Base-by-base conservation (phyloP, 2,329 filamentous ascomycete genomes). In the Colletotrichum melonis region DNA sequence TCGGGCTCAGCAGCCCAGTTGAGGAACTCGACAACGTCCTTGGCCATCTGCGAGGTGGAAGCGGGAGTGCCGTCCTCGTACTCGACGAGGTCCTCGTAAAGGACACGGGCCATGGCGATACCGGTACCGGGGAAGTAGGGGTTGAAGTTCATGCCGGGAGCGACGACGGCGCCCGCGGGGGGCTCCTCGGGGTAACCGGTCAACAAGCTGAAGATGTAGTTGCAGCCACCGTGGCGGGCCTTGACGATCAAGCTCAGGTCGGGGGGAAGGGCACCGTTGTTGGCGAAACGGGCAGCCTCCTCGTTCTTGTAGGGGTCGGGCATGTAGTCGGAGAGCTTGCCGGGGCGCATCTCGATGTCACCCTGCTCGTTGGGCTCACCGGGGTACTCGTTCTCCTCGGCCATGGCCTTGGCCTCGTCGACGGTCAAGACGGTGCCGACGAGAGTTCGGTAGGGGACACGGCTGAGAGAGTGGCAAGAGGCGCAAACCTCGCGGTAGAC, bases 1-100 rank as follows among this genome's bases (percentile, higher is more conserved):
- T 99, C 97, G 62, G 97, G 97, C 89, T 99, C 97, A 72, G 97
- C 95, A 67, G 97, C 90, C 97, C 97, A 99, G 92, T 99, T 98
- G 82, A 99, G 90, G 89, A 99, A 99, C 87, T 99, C 97, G 74
- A 94, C 92, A 74, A 99, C 97, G 80, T 99, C 97, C 92, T 99
- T 99, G 85, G 97, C 97, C 97, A 99, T 99, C 88, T 99, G 97
- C 76, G 96, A 98, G 77, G 95, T 95, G 75, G 96, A 94, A 63
- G 97, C 97, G 65, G 95, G 94, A 55, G 97, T 99, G 76, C 91
- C 95, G 78, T 99, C 97, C 84, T 99, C 97, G 87, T 98, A 99
- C 85, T 99, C 97, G 76, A 99, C 97, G 72, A 99, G 88, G 76
- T 95, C 97, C 79, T 99, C 97, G 87, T 97, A 99, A 74, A 99